A percentile compares a stretch with the other conserved stretches of the same genome.
Conservation (phyloP, 2,329 filamentous ascomycete genomes). For the Fusarium protoensiforme region DNA sequence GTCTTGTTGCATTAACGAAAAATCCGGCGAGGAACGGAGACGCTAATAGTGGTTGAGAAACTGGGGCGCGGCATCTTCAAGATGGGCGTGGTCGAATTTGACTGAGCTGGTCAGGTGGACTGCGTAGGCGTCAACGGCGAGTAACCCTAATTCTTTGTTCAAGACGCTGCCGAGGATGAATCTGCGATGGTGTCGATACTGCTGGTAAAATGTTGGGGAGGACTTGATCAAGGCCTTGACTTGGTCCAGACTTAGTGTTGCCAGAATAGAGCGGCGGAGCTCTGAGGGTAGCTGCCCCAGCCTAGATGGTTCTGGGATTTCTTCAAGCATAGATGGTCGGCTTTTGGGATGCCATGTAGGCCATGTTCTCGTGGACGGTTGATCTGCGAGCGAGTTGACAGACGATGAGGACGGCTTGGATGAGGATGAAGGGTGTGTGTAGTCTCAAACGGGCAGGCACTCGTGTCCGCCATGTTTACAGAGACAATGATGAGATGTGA, state of each 20-base stretch:
- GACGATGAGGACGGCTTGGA: not conserved
- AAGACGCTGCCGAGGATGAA: not conserved
- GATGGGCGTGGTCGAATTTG: not conserved
- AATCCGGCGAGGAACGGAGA: not conserved
- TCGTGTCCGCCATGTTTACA: not conserved
- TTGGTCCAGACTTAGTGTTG: not conserved
- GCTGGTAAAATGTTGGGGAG: not conserved
- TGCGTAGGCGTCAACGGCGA: not conserved
- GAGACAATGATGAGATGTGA: not conserved
- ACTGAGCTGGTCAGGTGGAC: not conserved
- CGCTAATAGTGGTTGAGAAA: not conserved
- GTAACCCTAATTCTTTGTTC: not conserved
- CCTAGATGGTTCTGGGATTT: not conserved
- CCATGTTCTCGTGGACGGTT: not conserved
- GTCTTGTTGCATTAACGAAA: not conserved
- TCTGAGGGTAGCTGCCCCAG: not conserved
- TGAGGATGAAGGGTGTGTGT: not conserved
- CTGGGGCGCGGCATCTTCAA: not conserved
- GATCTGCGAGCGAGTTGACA: not conserved
- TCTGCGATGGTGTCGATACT: not conserved
- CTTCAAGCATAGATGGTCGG: not conserved
- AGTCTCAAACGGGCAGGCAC: not conserved
- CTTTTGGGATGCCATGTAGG: not conserved
- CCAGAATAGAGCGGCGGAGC: not conserved
- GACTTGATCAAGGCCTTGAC: not conserved